These are phyloP conservation scores for Thyridium curvatum DNA, from an alignment of 2,329 filamentous ascomycete species.

Conservation along the genomic window DNA sequence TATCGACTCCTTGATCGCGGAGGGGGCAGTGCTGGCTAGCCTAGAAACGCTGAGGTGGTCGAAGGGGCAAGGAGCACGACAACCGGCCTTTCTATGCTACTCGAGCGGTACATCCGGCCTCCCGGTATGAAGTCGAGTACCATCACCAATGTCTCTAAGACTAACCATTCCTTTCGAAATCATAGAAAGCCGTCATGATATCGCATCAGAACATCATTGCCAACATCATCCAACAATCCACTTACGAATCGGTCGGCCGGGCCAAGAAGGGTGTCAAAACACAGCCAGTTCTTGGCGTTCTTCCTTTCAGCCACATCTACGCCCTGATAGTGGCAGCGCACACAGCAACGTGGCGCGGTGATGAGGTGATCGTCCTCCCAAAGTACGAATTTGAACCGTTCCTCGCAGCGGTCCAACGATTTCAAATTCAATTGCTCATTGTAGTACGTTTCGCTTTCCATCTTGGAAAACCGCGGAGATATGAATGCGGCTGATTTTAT, in stretches of 20 bases:
- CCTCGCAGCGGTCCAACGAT: slow-evolving; percentile 58
- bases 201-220: slow-evolving; percentile 74
- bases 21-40: slow-evolving; percentile 48
- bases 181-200: slow-evolving; percentile 79
- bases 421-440: slow-evolving; percentile 61
- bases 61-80: slow-evolving; percentile 58
- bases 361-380: slow-evolving; percentile 64
- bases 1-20: slow-evolving; percentile 57
- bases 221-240: slow-evolving; percentile 59
- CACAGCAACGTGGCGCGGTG: slow-evolving; percentile 60
- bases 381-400: slow-evolving; percentile 69
- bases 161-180: no score
- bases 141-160: no score
- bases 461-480: no score
- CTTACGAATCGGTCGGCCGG: slow-evolving; percentile 34
- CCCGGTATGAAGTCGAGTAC: slow-evolving; percentile 57
- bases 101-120: slow-evolving; percentile 75
- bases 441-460: no score
- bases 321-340: slow-evolving; percentile 66
- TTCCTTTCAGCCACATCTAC: slow-evolving; percentile 81
- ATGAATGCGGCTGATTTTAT: no score
- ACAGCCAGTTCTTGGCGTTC: slow-evolving; percentile 55
- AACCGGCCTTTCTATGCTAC: slow-evolving; percentile 72
- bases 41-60: slow-evolving; percentile 53
- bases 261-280: slow-evolving; percentile 27